Conservation (phyloP, 192 early-diverging fungal genomes). For the Coemansia furcata region DNA sequence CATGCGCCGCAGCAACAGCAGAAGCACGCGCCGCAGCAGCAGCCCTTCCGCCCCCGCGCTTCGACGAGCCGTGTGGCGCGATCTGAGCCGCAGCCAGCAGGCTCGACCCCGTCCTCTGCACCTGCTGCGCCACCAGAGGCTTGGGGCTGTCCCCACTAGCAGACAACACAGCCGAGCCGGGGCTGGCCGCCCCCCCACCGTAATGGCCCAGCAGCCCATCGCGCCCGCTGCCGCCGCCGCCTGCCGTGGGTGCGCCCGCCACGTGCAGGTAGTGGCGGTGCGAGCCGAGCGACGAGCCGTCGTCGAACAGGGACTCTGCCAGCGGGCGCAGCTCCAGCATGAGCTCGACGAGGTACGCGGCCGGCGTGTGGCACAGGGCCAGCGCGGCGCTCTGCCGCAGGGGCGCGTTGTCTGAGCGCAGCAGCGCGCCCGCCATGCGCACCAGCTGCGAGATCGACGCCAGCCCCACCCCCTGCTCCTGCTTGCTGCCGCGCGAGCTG, state of each 20-base stretch:
- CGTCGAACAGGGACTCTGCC: constrained; percentile 45
- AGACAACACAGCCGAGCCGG: not conserved
- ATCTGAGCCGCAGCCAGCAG: constrained; percentile 18
- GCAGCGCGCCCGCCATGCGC: constrained; percentile 32
- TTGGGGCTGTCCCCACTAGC: constrained; percentile 11
- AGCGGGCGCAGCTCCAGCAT: constrained; percentile 48
- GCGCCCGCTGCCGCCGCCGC: not conserved
- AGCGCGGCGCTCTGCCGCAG: constrained; percentile 30
- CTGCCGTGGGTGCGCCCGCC: constrained; percentile 6
- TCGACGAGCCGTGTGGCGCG: constrained; percentile 19
- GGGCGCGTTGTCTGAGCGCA: constrained; percentile 46
- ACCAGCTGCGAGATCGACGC: constrained; percentile 49
- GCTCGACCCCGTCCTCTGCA: constrained; percentile 11
- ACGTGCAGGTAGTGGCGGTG: constrained; percentile 51
- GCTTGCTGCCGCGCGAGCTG: constrained; percentile 30
- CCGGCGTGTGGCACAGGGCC: constrained; percentile 39
- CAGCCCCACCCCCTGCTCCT: constrained; percentile 46
- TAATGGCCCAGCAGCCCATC: constrained; percentile 28
- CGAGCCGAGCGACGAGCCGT: constrained; percentile 23
- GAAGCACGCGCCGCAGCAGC: constrained; percentile 8
- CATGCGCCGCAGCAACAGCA: constrained; percentile 3
- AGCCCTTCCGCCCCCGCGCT: constrained; percentile 11
- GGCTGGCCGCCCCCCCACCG: constrained; percentile 16
- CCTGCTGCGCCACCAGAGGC: constrained; percentile 5
- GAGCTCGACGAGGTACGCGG: constrained; percentile 34